Conservation (phyloP, 2,329 filamentous ascomycete species). For the Hymenoscyphus fraxineus region DNA sequence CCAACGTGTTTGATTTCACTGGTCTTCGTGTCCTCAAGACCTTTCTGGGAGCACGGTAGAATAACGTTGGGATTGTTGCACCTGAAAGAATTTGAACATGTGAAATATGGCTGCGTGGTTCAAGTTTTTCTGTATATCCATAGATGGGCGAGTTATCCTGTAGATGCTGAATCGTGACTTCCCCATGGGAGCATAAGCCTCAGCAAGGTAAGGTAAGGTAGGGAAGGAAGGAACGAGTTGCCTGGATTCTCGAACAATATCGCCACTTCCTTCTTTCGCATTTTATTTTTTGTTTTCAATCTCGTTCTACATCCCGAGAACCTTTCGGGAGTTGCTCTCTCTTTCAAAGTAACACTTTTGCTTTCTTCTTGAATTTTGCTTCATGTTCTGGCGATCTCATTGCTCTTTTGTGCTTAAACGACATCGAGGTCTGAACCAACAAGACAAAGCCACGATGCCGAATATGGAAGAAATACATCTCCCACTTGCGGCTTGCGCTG, state of each 20-base stretch:
- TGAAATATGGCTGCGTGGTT: not conserved
- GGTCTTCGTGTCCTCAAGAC: not conserved
- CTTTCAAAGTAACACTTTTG: not conserved
- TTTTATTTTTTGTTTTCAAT: not conserved
- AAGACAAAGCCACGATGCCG: not conserved
- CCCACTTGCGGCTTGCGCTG: not conserved
- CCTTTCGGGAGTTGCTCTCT: not conserved
- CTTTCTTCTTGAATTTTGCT: not conserved
- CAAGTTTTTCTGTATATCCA: not conserved
- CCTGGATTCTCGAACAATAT: not conserved
- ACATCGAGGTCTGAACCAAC: not conserved
- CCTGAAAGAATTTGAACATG: not conserved
- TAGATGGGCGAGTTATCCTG: not conserved
- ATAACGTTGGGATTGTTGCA: not conserved
- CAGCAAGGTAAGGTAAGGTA: not conserved
- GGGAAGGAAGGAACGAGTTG: no score
- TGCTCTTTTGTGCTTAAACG: not conserved
- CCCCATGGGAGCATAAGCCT: not conserved
- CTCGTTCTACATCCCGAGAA: no score
- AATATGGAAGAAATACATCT: not conserved
- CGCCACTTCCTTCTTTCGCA: not conserved
- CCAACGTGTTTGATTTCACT: constrained; percentile 6
- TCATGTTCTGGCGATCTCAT: not conserved
- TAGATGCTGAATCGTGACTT: not conserved
- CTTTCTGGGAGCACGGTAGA: not conserved